Base-by-base conservation (phyloP, 2,329 filamentous ascomycete genomes). In the Clarireedia homoeocarpa region DNA sequence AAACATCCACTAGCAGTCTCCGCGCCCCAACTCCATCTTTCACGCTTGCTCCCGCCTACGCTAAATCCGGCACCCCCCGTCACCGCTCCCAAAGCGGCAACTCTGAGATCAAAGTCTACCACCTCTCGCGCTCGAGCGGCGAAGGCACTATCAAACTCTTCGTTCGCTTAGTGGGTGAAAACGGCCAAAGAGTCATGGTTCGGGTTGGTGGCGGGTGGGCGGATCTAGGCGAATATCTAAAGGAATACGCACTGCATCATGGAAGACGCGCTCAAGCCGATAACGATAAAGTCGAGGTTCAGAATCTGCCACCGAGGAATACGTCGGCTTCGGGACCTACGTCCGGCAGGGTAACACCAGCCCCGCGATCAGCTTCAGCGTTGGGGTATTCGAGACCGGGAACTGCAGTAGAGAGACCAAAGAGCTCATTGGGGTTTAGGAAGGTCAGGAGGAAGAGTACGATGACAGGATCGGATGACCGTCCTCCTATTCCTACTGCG, bases 161-260 rank as follows among this genome's bases (percentile, higher is more conserved):
- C 66, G 91, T 99, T 52, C 87, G 94, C 15, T 85, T 91, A 1
- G 91, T 99, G 2, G 94, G 94, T 50, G 91, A 96, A 70, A 80
- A 84, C 56, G 89, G 89, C 15, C 91, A 97, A 71, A 84, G 94
- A 51, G 91, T 97, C 59, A 97, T 99, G 94, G 94, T 99, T 6
- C 88, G 94, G 38, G 92, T 99, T 12, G 94, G 94, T 12, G 94
- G 94, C 58, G 94, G 94, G n/a, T 99, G 94, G 94, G 91, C 91
- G 14, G 94, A 99, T 71, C 76, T 99, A 20, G 92, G 88, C 39
- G 94, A 97, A 71, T 99, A 96, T 67, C 78, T 99, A 44, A 87
- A 91, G 64, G 90, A 96, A 70, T 99, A 96, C 66, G 91, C 91
- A 6, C 84, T 85, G 58, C 94, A 99, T 68, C 94, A 99, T 69